Conservation (phyloP, 1,284 basidiomycete species). For the Coniophora puteana region DNA sequence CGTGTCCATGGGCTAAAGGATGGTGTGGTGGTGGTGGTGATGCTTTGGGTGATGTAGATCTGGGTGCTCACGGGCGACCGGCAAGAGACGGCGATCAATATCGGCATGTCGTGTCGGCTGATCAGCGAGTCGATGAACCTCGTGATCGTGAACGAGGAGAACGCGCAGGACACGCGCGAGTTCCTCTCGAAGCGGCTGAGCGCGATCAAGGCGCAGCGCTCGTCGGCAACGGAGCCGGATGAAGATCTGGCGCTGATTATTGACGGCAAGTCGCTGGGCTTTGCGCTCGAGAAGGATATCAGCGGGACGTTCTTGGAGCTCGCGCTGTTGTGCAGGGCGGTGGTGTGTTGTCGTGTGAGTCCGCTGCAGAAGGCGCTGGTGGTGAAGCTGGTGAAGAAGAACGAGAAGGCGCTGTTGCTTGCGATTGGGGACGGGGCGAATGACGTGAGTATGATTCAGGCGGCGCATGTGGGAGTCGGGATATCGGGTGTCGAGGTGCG, state of each 20-base stretch:
- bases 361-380: slow-evolving; percentile 97
- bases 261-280: slow-evolving; percentile 93
- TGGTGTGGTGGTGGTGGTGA: not conserved
- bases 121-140: slow-evolving; percentile 99
- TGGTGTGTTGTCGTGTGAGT: slow-evolving; percentile 98
- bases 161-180: slow-evolving; percentile 76
- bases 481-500: slow-evolving; percentile 94
- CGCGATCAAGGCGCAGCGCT: slow-evolving; percentile 92
- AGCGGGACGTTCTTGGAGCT: slow-evolving; percentile 90
- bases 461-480: slow-evolving; percentile 96
- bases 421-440: slow-evolving; percentile 98
- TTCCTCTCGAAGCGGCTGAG: slow-evolving; percentile 86
- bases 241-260: slow-evolving; percentile 96
- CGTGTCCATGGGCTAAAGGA: not conserved
- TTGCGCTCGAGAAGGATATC: slow-evolving; percentile 90
- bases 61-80: slow-evolving; percentile 99
- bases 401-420: slow-evolving; percentile 86
- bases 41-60: slow-evolving; percentile 45
- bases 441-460: slow-evolving; percentile 96
- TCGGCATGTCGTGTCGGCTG: slow-evolving; percentile 94
- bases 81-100: slow-evolving; percentile 99
- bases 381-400: slow-evolving; percentile 98
- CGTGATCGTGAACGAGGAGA: slow-evolving; percentile 94
- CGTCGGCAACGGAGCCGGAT: slow-evolving; percentile 83
- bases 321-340: slow-evolving; percentile 98